Conservation (phyloP, 306 rosid species). For the Alnus glutinosa region DNA sequence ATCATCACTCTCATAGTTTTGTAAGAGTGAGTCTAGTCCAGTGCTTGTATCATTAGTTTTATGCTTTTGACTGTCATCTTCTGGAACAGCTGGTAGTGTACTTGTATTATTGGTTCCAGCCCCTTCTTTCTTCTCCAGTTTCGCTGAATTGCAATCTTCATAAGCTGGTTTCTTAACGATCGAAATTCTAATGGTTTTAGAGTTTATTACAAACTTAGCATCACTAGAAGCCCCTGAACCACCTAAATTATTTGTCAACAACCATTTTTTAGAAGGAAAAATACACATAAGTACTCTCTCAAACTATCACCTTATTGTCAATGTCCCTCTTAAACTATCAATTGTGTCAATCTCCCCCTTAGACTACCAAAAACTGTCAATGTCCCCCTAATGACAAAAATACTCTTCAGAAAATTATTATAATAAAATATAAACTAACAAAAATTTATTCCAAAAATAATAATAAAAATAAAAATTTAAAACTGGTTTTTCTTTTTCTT, state of each 20-base stretch:
- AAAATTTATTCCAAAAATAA: no score
- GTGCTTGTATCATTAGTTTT: not conserved
- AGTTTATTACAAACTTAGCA: slow-evolving; percentile 39
- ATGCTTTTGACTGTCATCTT: not conserved
- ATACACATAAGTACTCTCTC: no score
- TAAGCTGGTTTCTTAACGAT: slow-evolving; percentile 45
- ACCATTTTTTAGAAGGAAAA: not conserved
- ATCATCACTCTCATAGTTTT: not conserved
- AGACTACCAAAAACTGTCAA: no score
- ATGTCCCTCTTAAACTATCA: no score
- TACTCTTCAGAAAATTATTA: no score
- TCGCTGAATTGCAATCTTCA: slow-evolving; percentile 19
- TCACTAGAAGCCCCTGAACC: slow-evolving; percentile 20
- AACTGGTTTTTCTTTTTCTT: no score
- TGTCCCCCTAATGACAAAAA: no score
- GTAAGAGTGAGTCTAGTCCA: no score
- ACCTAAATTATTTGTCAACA: slow-evolving; percentile 45
- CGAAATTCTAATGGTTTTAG: slow-evolving; percentile 48
- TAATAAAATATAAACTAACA: no score
- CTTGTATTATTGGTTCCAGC: not conserved
- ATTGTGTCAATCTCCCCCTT: no score
- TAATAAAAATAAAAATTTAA: no score
- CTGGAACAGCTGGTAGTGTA: not conserved
- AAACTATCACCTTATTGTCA: no score
- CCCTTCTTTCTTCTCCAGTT: slow-evolving; percentile 3